A percentile compares a stretch with the other conserved stretches of the same genome.
These are phyloP conservation scores for Kockovaella imperatae DNA, from an alignment of 768 basidiomycete genomes.

Conservation along the genomic window DNA sequence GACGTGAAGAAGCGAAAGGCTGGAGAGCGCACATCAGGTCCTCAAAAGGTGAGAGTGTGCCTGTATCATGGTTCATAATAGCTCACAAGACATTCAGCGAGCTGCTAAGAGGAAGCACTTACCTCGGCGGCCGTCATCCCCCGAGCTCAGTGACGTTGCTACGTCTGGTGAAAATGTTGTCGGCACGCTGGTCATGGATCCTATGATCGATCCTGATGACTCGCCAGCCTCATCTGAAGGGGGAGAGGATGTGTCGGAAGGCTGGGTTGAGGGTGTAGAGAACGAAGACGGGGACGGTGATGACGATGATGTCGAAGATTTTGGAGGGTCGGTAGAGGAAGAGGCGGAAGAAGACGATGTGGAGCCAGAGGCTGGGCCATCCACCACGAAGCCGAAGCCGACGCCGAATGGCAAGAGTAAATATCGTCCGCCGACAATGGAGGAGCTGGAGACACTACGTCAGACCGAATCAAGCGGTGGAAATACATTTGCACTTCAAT, in stretches of 20 bases:
- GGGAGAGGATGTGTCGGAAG: background rate
- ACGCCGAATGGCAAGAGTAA: conserved; percentile 21
- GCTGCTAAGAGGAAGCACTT: too few species aligned
- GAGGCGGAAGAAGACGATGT: conserved; percentile 15
- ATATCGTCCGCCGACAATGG: conserved; percentile 41
- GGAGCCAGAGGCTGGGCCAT: conserved; percentile 16
- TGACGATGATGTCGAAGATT: conserved; percentile 16
- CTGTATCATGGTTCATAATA: too few species aligned
- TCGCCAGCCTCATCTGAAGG: conserved; percentile 9
- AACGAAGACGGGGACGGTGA: background rate
- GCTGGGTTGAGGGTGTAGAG: background rate
- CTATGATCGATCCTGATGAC: conserved; percentile 16
- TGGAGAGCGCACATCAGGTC: too few species aligned
- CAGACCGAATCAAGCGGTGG: conserved; percentile 46
- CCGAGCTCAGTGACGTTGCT: too few species aligned
- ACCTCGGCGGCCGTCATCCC: too few species aligned
- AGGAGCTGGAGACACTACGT: conserved; percentile 20
- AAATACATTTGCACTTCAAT: conserved; percentile 76
- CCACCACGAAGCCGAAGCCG: conserved; percentile 2
- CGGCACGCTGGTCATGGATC: too few species aligned
- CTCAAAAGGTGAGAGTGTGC: too few species aligned
- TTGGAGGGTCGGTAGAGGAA: conserved; percentile 15
- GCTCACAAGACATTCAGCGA: too few species aligned
- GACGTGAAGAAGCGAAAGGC: too few species aligned
- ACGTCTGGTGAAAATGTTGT: too few species aligned